Percentiles rank a stretch among this genome's conserved stretches.
Conservation (phyloP, 371 early-diverging fungal species). For the Mucor mucedo region DNA sequence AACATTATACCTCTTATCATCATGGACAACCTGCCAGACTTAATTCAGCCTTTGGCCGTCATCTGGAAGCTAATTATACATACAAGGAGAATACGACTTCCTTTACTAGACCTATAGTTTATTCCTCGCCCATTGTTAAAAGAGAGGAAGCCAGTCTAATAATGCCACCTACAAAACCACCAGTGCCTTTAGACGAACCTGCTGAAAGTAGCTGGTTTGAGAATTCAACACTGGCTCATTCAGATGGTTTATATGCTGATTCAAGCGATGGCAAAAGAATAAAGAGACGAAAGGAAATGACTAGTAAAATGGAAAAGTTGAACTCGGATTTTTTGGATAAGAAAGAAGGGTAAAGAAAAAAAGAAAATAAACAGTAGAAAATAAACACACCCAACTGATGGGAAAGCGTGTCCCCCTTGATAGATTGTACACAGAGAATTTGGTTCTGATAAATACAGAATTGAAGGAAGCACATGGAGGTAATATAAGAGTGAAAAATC, state of each 20-base stretch:
- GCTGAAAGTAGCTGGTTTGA: constrained; percentile 7
- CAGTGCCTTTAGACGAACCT: neutral
- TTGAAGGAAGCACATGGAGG: constrained; percentile 31
- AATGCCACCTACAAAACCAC: neutral
- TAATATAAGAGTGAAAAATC: constrained; percentile 9
- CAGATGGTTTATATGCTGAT: constrained; percentile 2
- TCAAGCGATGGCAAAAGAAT: constrained; percentile 37
- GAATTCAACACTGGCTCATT: neutral
- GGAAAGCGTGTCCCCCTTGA: neutral
- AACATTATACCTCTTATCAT: neutral
- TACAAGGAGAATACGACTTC: constrained; percentile 9
- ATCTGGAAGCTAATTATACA: constrained; percentile 9
- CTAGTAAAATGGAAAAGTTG: constrained; percentile 40
- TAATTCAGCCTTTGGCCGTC: constrained; percentile 16
- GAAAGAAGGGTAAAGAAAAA: constrained; percentile 40
- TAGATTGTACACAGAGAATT: constrained; percentile 41
- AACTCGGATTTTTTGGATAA: constrained; percentile 49
- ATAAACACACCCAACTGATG: neutral
- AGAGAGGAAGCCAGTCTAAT: constrained; percentile 6
- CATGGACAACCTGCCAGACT: constrained; percentile 10
- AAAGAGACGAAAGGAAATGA: constrained; percentile 46
- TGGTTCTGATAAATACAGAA: constrained; percentile 34
- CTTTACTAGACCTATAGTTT: neutral
- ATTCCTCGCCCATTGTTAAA: constrained; percentile 4
- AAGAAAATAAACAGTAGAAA: neutral